These are phyloP conservation scores for Leucocoprinus leucothites DNA, from an alignment of 768 basidiomycete species.

Conservation along the genomic window DNA sequence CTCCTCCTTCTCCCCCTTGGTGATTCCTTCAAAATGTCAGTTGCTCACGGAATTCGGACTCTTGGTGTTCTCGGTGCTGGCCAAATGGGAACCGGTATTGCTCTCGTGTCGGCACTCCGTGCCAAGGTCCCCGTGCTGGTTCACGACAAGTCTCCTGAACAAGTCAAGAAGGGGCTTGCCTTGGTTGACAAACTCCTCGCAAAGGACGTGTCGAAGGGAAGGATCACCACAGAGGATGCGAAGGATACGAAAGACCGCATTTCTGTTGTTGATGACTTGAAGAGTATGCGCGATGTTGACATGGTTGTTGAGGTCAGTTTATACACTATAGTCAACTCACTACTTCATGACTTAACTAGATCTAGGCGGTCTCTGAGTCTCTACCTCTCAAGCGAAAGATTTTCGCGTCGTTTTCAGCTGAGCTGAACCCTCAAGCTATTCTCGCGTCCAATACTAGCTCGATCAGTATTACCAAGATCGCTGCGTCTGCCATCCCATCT, in stretches of 20 bases:
- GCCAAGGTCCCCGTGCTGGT: slow-evolving; percentile 85
- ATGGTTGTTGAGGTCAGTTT: slow-evolving; percentile 81
- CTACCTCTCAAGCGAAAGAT: slow-evolving; percentile 74
- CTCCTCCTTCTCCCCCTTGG: not conserved
- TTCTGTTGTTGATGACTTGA: slow-evolving; percentile 50
- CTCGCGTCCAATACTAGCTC: slow-evolving; percentile 93
- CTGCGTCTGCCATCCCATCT: slow-evolving; percentile 67
- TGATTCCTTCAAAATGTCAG: slow-evolving; percentile 7
- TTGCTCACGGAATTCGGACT: slow-evolving; percentile 70
- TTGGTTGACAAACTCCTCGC: slow-evolving; percentile 79
- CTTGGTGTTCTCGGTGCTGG: slow-evolving; percentile 82
- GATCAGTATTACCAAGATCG: slow-evolving; percentile 93
- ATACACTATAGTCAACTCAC: not conserved
- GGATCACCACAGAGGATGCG: slow-evolving; percentile 64
- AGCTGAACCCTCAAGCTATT: slow-evolving; percentile 71
- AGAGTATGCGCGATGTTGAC: slow-evolving; percentile 73
- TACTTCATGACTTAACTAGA: not conserved
- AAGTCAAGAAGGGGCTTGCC: slow-evolving; percentile 68
- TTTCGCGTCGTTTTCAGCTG: slow-evolving; percentile 66
- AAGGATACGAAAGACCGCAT: slow-evolving; percentile 72
- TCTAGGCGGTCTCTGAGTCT: slow-evolving; percentile 83
- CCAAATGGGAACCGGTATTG: slow-evolving; percentile 92
- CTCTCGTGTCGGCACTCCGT: slow-evolving; percentile 79
- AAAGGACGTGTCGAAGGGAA: slow-evolving; percentile 88
- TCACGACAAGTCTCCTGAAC: slow-evolving; percentile 75